Percentiles rank a stretch among this genome's conserved stretches.
These are phyloP conservation scores for Candida coleopterorum DNA, from an alignment of 805 yeast species.

Conservation along the genomic window DNA sequence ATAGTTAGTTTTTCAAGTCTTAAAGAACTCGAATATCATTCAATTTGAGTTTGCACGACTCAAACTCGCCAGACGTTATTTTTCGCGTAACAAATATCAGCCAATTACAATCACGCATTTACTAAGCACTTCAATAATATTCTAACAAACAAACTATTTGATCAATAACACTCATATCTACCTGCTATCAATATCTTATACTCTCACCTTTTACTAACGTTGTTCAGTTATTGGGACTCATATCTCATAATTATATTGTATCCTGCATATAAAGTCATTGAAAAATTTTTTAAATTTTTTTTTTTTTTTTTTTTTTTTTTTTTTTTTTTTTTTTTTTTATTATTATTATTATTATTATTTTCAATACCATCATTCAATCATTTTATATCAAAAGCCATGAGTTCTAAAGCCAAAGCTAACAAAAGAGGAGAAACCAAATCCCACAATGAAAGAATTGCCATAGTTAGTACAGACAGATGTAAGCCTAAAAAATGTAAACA, in stretches of 20 bases:
- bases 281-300: slow-evolving; percentile 3
- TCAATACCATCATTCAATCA: too few species aligned
- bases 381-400: slow-evolving; percentile 1
- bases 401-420: slow-evolving; percentile 8
- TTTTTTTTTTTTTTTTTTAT: slow-evolving; percentile 1
- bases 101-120: neutral
- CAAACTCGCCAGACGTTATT: too few species aligned
- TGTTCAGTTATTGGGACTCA: too few species aligned
- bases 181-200: too few species aligned
- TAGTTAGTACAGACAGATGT: slow-evolving; percentile 90
- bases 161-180: too few species aligned
- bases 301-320: neutral
- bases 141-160: too few species aligned
- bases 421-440: slow-evolving; percentile 21
- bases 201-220: too few species aligned
- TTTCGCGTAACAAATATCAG: neutral
- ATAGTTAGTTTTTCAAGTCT: too few species aligned
- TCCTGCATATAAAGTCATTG: slow-evolving; percentile 5
- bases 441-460: slow-evolving; percentile 82
- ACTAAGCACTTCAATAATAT: neutral
- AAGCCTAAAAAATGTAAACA: slow-evolving; percentile 98
- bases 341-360: too few species aligned
- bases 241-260: too few species aligned
- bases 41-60: too few species aligned
- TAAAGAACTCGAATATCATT: too few species aligned